A percentile compares a stretch with the other conserved stretches of the same genome.
phyloP scores from a whole-genome alignment of 345 rosid species.

The Jatropha curcas region DNA sequence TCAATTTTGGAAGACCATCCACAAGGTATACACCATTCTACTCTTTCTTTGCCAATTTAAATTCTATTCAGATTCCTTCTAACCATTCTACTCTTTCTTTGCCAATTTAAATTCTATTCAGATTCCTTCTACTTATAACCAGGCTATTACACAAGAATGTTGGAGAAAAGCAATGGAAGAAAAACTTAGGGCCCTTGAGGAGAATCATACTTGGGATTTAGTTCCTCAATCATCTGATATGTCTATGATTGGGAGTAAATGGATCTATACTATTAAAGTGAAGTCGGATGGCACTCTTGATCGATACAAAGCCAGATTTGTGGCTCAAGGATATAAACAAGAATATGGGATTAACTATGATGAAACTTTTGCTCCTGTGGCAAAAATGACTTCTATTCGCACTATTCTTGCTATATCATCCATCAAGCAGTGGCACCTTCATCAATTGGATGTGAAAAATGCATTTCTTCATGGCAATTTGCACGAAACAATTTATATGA shows the following conservation, averaged over 20 bases:
- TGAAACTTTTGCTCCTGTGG: neutral
- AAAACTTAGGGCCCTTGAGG: too few species aligned
- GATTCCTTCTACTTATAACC: slow-evolving; percentile 5
- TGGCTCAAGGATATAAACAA: neutral
- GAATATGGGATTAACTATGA: neutral
- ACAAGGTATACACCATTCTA: neutral
- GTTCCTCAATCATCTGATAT: too few species aligned
- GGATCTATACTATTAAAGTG: too few species aligned
- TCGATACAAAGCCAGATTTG: neutral
- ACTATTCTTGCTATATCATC: neutral
- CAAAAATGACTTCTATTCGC: neutral
- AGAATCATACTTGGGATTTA: too few species aligned
- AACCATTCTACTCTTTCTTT: neutral
- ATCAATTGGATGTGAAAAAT: neutral
- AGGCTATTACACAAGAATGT: too few species aligned
- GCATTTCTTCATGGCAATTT: neutral
- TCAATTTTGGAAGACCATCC: neutral
- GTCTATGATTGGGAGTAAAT: too few species aligned
- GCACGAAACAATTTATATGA: neutral
- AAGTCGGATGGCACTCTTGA: neutral
- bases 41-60: neutral
- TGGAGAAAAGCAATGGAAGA: too few species aligned
- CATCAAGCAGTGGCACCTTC: too few species aligned
- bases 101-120: neutral
- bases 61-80: neutral